Evolutionary conservation across 148 eudicot species (phyloP).

Genomic region (Beta vulgaris): DNA sequence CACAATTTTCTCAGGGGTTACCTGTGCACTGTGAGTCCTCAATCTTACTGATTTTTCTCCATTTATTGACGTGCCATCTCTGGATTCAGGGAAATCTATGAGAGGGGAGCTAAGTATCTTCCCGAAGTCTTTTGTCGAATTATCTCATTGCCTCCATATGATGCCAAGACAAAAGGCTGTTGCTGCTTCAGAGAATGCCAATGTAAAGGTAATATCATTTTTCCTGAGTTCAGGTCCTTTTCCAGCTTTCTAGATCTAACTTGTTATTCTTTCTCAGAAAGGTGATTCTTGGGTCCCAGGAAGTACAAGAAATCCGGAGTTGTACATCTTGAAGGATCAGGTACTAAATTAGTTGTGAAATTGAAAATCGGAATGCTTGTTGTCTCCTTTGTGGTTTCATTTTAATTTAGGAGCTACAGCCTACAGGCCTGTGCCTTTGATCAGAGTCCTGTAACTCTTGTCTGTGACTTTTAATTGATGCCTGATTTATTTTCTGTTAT

Average conservation of each 20-base stretch:
- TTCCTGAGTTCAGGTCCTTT: neutral
- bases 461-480: neutral
- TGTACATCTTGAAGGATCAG: slow-evolving; percentile 81
- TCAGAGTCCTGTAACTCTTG: neutral
- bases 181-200: slow-evolving; percentile 47
- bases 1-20: neutral
- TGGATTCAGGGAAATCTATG: slow-evolving; percentile 68
- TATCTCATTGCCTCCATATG: slow-evolving; percentile 92
- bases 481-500: neutral
- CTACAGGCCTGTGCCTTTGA: neutral
- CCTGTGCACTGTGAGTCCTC: neutral
- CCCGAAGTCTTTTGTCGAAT: slow-evolving; percentile 56
- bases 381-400: neutral
- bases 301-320: slow-evolving; percentile 68
- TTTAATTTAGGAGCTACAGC: neutral
- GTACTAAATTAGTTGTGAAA: slow-evolving; percentile 27
- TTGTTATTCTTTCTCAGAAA: slow-evolving; percentile 38
- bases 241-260: neutral
- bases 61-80: neutral
- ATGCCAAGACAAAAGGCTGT: slow-evolving; percentile 75
- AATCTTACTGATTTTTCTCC: neutral
- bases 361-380: neutral
- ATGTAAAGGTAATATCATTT: slow-evolving; percentile 31
- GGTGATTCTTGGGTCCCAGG: slow-evolving; percentile 75
- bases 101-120: slow-evolving; percentile 88